Conservation (phyloP, 75 land plant genomes). For the Picea glauca region DNA sequence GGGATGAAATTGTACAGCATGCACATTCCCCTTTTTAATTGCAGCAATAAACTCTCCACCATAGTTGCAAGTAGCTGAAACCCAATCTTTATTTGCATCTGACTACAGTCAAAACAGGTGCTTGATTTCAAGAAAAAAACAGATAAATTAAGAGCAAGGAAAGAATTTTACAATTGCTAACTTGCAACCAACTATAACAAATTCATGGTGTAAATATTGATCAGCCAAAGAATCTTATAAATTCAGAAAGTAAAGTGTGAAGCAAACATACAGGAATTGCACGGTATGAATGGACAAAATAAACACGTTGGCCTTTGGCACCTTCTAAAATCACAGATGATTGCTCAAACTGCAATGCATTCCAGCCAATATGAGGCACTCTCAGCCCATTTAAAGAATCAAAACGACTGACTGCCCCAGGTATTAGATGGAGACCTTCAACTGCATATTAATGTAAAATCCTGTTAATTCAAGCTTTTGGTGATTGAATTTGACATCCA, state of each 20-base stretch:
- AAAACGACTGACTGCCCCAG: slow-evolving; percentile 88
- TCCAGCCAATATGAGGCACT: slow-evolving; percentile 99
- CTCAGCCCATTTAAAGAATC: slow-evolving; percentile 76
- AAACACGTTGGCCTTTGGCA: slow-evolving; percentile 74
- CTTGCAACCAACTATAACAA: not conserved
- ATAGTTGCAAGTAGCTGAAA: slow-evolving; percentile 90
- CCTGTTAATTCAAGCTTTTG: not conserved
- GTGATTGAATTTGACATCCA: slow-evolving; percentile 1
- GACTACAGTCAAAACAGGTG: slow-evolving; percentile 46
- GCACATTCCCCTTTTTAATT: slow-evolving; percentile 74
- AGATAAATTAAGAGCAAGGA: not conserved
- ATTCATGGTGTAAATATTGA: not conserved
- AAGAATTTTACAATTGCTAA: not conserved
- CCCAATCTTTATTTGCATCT: slow-evolving; percentile 86
- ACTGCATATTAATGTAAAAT: slow-evolving; percentile 31
- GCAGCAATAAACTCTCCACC: slow-evolving; percentile 90
- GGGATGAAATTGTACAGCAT: slow-evolving; percentile 98
- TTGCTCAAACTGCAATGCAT: slow-evolving; percentile 64
- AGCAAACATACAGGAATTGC: slow-evolving; percentile 72
- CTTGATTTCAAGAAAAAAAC: not conserved
- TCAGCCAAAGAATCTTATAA: slow-evolving; percentile 7
- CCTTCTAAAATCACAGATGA: slow-evolving; percentile 68
- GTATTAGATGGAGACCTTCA: slow-evolving; percentile 89
- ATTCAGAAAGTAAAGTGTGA: not conserved
- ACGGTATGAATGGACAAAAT: slow-evolving; percentile 99